Conservation (phyloP, 2,329 filamentous ascomycete genomes). For the Thelonectria blattea region DNA sequence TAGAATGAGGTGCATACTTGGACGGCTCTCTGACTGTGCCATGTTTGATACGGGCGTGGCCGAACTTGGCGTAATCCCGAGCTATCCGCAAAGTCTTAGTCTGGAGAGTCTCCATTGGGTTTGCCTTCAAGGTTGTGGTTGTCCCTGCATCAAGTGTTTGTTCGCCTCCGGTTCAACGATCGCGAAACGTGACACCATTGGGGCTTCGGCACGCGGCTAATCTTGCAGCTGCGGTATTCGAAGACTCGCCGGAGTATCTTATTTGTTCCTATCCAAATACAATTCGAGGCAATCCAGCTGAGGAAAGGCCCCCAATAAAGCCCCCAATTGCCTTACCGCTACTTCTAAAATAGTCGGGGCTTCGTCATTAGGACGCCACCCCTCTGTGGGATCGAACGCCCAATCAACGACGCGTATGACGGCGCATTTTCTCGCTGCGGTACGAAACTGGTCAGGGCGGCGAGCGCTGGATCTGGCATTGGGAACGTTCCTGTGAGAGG, state of each 20-base stretch:
- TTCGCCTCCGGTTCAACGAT: not conserved
- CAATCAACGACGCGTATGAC: slow-evolving; percentile 18
- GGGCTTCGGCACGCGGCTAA: not conserved
- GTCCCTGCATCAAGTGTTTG: not conserved
- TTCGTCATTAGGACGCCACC: not conserved
- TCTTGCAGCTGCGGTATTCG: not conserved
- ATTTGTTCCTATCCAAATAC: not conserved
- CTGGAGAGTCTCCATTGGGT: not conserved
- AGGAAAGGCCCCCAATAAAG: not conserved
- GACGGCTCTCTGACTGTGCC: not conserved
- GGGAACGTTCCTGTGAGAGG: slow-evolving; percentile 1
- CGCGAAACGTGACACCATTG: not conserved
- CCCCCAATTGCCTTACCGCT: slow-evolving; percentile 2
- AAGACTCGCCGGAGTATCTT: not conserved
- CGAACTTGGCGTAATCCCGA: slow-evolving; percentile 18
- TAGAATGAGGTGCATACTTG: too few relatives aligned
- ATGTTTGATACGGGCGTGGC: not conserved
- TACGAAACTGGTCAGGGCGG: not conserved
- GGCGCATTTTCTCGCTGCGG: slow-evolving; percentile 1
- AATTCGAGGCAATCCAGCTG: too few relatives aligned
- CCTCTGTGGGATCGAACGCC: not conserved
- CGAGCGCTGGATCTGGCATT: not conserved
- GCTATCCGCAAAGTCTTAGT: slow-evolving; percentile 6
- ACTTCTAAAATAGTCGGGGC: not conserved
- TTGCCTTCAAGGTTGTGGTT: not conserved